These are phyloP conservation scores for Alternaria triticimaculans DNA, from an alignment of 2,329 filamentous ascomycete genomes.

Conservation along the genomic window DNA sequence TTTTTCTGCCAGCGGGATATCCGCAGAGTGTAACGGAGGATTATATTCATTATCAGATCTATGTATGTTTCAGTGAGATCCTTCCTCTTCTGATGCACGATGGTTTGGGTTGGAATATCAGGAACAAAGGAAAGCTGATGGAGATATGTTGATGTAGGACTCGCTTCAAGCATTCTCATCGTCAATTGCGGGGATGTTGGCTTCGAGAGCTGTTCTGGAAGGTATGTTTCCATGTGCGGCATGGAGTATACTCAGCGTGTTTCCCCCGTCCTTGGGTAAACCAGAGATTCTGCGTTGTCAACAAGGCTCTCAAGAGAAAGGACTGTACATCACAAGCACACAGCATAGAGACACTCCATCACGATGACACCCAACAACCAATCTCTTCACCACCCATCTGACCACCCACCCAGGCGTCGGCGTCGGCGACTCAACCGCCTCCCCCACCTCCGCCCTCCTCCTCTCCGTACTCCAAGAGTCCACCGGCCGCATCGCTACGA, in stretches of 20 bases:
- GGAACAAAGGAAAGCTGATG: neutral
- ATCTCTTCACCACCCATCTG: neutral
- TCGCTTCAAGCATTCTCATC: constrained; percentile 85
- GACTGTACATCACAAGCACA: neutral
- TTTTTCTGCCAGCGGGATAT: constrained; percentile 88
- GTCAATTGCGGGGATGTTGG: constrained; percentile 79
- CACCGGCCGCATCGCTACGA: constrained; percentile 81
- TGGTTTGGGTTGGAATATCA: neutral
- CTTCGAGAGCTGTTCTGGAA: constrained; percentile 82
- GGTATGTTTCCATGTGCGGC: constrained; percentile 49
- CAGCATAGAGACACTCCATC: neutral
- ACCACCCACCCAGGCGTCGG: constrained; percentile 66
- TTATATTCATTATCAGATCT: constrained; percentile 79
- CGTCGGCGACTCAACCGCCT: constrained; percentile 79
- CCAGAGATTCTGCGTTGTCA: neutral
- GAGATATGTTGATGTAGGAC: constrained; percentile 59
- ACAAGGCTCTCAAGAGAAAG: neutral
- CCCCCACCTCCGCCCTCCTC: constrained; percentile 80
- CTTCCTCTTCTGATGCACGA: neutral
- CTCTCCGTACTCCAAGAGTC: constrained; percentile 84
- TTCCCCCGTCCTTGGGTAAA: neutral
- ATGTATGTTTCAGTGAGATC: constrained; percentile 45
- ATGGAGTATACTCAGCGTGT: neutral
- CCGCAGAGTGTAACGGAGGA: constrained; percentile 85
- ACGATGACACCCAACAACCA: neutral